These are phyloP conservation scores for Dactylellina cionopaga DNA, from an alignment of 2,329 filamentous ascomycete species.

Conservation along the genomic window DNA sequence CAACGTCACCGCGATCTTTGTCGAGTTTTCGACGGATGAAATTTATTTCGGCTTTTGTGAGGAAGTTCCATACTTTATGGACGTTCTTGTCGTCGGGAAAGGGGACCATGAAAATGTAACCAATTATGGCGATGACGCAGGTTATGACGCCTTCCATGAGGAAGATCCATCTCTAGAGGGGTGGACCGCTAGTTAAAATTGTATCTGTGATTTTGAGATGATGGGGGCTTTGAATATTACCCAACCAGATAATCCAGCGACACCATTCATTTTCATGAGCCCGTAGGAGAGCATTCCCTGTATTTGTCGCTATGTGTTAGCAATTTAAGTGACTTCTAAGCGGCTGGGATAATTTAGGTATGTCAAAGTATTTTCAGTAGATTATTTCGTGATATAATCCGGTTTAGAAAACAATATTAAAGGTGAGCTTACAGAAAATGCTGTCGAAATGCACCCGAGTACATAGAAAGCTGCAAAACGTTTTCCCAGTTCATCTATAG, in stretches of 20 bases:
- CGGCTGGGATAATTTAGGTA: too few relatives aligned
- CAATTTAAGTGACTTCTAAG: constrained; percentile 75
- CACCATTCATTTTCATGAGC: constrained; percentile 63
- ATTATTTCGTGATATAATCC: too few relatives aligned
- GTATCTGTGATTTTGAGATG: not conserved
- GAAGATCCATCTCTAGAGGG: constrained; percentile 28
- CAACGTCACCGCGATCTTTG: constrained; percentile 68
- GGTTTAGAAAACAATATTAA: constrained; percentile 55
- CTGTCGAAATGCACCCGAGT: constrained; percentile 64
- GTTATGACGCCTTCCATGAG: constrained; percentile 64
- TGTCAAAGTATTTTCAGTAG: too few relatives aligned
- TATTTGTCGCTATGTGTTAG: constrained; percentile 75
- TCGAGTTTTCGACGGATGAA: constrained; percentile 63
- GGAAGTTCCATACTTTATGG: constrained; percentile 63
- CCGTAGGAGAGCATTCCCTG: constrained; percentile 76
- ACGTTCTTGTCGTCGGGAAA: constrained; percentile 69
- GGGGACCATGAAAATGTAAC: constrained; percentile 71
- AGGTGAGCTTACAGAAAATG: constrained; percentile 62
- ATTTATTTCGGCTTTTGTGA: constrained; percentile 64
- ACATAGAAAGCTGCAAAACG: constrained; percentile 64
- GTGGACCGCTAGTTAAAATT: not conserved
- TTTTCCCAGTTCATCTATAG: constrained; percentile 53
- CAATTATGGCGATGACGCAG: constrained; percentile 64
- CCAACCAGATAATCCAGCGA: constrained; percentile 67
- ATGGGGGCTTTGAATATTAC: not conserved